phyloP scores from a whole-genome alignment of 1,284 basidiomycete genomes.

The Mrakiaceae sp. region DNA sequence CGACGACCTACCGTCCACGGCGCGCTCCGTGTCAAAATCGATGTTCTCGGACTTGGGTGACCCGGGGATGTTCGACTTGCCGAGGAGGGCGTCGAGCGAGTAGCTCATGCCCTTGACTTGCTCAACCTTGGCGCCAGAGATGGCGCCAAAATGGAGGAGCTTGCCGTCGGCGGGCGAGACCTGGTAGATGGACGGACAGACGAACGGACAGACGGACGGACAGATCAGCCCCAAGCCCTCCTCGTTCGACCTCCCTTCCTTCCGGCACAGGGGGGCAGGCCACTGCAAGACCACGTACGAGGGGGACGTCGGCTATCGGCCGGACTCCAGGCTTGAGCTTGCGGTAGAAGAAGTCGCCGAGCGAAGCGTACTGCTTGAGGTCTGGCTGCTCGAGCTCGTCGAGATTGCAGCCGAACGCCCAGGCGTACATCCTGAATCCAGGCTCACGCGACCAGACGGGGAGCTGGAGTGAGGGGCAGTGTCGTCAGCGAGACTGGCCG shows the following conservation, averaged over 20 bases:
- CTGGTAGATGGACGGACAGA: constrained; percentile 30
- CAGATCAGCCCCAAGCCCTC: background rate
- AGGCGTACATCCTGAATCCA: constrained; percentile 75
- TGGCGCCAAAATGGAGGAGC: constrained; percentile 83
- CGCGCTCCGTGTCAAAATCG: constrained; percentile 12
- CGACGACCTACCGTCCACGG: constrained; percentile 8
- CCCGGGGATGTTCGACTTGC: constrained; percentile 44
- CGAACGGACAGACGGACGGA: background rate
- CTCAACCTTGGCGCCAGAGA: constrained; percentile 67
- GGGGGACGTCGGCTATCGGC: constrained; percentile 62
- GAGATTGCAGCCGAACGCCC: constrained; percentile 84
- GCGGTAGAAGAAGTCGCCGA: constrained; percentile 93
- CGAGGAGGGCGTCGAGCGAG: constrained; percentile 83
- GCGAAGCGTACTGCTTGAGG: constrained; percentile 62
- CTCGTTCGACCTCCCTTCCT: background rate
- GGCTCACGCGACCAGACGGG: constrained; percentile 89
- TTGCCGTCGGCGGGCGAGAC: constrained; percentile 90
- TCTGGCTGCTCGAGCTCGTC: constrained; percentile 77
- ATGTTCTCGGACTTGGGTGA: constrained; percentile 9
- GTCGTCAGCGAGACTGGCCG: background rate
- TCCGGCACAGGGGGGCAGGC: background rate
- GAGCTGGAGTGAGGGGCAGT: constrained; percentile 37
- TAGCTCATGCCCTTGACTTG: constrained; percentile 98
- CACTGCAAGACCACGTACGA: constrained; percentile 45
- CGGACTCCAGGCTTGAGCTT: constrained; percentile 70